Base-by-base conservation (phyloP, 2,329 filamentous ascomycete genomes). In the Penicillium sp. region DNA sequence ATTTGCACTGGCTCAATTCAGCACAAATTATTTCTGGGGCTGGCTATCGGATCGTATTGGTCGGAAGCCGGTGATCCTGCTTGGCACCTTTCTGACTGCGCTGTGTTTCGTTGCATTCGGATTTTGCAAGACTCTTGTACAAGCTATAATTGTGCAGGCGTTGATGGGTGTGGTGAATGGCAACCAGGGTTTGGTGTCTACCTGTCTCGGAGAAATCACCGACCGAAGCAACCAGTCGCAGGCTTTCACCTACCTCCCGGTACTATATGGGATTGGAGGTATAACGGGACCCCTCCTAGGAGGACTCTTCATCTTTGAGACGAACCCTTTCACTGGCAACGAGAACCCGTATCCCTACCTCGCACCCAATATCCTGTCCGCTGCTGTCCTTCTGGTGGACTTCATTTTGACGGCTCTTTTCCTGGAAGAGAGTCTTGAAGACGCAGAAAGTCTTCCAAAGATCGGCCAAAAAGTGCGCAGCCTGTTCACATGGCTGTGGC, bases 271-370 rank as follows among this genome's bases (percentile, higher is more conserved):
- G 4, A 80, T 99, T 33, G 94, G 94, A 17, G 90, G 90, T 41
- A 96, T 99, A 58, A 94, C 92, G 0, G 94, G 94, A 0, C 94
- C 94, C 0, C 86, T 95, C 1, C 76, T 97, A n/a, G 94, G 94
- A 14, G 94, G 94, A 0, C 72, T 97, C 38, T 75, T 97, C 52
- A 89, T 96, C 0, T 84, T 87, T 42, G 81, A 80, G 44, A 69
- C 84, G 28, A 82, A 83, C 49, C 84, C 83, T 1, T 82, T 84
- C 62, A 73, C 80, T 26, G 77, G 76, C 28, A 69, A 78, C 45
- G 71, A 76, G 26, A 83, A 84, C 45, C 78, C 80, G 1, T 93
- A 90, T 70, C 94, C 94, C 0, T 99, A 95, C 66, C 79, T 97
- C 4, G 82, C 84, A 0, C 93, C 94, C 0, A 99, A 97, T 64